Evolutionary conservation across 495 filamentous ascomycete genomes (phyloP).

Genomic region (Pseudoneurospora amorphoporcata): DNA sequence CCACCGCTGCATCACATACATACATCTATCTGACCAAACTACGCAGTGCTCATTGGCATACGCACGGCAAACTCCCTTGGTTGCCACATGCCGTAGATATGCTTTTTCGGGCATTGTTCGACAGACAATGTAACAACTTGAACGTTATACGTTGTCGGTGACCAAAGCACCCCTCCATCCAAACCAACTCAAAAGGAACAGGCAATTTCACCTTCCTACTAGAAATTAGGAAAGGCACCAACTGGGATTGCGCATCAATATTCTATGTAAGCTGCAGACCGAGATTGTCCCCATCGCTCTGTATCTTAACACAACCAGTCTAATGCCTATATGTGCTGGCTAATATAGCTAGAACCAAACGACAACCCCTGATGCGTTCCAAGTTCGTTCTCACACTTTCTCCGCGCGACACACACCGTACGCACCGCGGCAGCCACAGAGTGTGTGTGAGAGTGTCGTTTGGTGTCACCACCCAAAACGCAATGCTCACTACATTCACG

Average conservation of each 20-base stretch:
- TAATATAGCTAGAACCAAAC: constrained; percentile 30
- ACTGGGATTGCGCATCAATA: constrained; percentile 15
- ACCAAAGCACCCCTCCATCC: not conserved
- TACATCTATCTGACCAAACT: not conserved
- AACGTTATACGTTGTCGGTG: not conserved
- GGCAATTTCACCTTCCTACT: not conserved
- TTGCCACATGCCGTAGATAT: not conserved
- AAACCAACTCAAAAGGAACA: not conserved
- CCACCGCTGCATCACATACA: not conserved
- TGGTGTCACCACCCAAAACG: not conserved
- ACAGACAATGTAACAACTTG: not conserved
- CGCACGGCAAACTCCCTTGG: not conserved
- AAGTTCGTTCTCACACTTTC: constrained; percentile 3
- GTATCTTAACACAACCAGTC: constrained; percentile 24
- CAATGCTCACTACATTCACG: not conserved
- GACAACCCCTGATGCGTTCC: constrained; percentile 13
- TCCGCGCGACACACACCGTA: not conserved
- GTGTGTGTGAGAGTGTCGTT: not conserved
- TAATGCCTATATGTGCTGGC: constrained; percentile 34
- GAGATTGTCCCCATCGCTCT: constrained; percentile 26
- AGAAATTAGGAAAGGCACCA: not conserved
- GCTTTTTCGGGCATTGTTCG: not conserved
- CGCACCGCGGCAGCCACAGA: not conserved
- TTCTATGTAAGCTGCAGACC: constrained; percentile 22
- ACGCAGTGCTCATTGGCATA: not conserved